A percentile compares a stretch with the other conserved stretches of the same genome.
Conservation (phyloP, 192 early-diverging fungal species). For the Mortierella hygrophila region DNA sequence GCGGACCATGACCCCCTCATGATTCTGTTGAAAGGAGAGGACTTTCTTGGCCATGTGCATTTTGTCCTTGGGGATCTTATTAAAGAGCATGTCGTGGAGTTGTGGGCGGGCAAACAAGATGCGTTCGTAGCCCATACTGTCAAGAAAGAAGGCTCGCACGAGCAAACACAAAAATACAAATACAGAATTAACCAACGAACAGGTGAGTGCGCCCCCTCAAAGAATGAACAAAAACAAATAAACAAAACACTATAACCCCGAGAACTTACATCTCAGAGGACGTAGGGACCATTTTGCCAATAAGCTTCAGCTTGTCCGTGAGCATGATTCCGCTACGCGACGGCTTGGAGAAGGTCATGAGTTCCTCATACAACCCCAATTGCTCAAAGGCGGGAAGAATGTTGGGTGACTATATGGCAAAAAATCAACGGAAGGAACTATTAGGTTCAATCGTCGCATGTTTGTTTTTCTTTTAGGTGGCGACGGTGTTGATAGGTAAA, state of each 20-base stretch:
- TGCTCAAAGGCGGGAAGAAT: neutral
- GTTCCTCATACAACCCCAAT: neutral
- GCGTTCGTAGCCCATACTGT: slow-evolving; percentile 1
- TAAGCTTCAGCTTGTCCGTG: no score
- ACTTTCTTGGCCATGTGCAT: slow-evolving; percentile 29
- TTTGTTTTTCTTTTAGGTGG: no score
- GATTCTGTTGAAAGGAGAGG: slow-evolving; percentile 5
- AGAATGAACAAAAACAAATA: no score
- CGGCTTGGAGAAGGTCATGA: neutral
- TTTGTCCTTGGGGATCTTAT: slow-evolving; percentile 5
- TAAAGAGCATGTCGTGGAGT: slow-evolving; percentile 7
- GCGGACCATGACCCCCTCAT: neutral
- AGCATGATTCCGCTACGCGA: neutral
- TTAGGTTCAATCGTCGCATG: neutral
- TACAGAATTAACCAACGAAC: no score
- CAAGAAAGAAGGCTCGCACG: no score
- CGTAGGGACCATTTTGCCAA: neutral
- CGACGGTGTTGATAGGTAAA: no score
- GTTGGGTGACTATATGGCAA: neutral
- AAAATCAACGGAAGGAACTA: neutral
- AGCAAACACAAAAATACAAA: no score
- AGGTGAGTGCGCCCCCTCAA: no score
- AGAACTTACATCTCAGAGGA: neutral
- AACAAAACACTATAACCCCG: no score
- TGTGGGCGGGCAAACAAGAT: slow-evolving; percentile 10